Conservation (phyloP, 106 monocot genomes). For the Apostasia ramifera region DNA sequence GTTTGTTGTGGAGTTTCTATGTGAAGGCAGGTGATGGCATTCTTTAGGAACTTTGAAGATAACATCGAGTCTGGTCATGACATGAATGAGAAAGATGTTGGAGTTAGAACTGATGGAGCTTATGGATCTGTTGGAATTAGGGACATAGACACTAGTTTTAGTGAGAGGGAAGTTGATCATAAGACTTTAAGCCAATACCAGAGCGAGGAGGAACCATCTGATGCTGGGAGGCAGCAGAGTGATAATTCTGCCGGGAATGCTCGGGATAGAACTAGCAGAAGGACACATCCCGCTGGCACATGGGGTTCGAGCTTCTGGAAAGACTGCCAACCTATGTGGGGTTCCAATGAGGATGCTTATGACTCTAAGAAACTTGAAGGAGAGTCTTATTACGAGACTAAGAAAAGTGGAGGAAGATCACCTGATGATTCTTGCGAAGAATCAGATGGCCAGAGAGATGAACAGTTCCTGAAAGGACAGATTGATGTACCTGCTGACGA, state of each 20-base stretch:
- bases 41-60: slow-evolving; percentile 55
- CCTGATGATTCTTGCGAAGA: slow-evolving; percentile 37
- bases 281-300: slow-evolving; percentile 28
- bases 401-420: slow-evolving; percentile 20
- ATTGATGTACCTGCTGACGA: slow-evolving; percentile 75
- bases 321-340: slow-evolving; percentile 65
- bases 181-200: slow-evolving; percentile 39
- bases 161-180: slow-evolving; percentile 36
- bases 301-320: slow-evolving; percentile 98
- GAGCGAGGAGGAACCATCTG: slow-evolving; percentile 43
- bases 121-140: slow-evolving; percentile 35
- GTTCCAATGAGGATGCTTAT: slow-evolving; percentile 21
- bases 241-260: slow-evolving; percentile 37
- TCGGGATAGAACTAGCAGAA: slow-evolving; percentile 30
- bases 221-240: slow-evolving; percentile 26
- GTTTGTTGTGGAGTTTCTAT: slow-evolving; percentile 10
- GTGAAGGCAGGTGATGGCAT: slow-evolving; percentile 54
- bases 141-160: slow-evolving; percentile 40
- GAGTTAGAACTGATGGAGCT: slow-evolving; percentile 25
- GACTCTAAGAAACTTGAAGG: slow-evolving; percentile 20
- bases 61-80: slow-evolving; percentile 47
- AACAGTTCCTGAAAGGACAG: slow-evolving; percentile 37
- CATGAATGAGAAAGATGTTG: slow-evolving; percentile 71
- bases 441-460: slow-evolving; percentile 31
- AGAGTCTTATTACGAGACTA: slow-evolving; percentile 19